Percentiles rank a stretch among this genome's conserved stretches.
Evolutionary conservation across 169 alveolate genomes (phyloP).

Genomic region (Eimeria sp.): DNA sequence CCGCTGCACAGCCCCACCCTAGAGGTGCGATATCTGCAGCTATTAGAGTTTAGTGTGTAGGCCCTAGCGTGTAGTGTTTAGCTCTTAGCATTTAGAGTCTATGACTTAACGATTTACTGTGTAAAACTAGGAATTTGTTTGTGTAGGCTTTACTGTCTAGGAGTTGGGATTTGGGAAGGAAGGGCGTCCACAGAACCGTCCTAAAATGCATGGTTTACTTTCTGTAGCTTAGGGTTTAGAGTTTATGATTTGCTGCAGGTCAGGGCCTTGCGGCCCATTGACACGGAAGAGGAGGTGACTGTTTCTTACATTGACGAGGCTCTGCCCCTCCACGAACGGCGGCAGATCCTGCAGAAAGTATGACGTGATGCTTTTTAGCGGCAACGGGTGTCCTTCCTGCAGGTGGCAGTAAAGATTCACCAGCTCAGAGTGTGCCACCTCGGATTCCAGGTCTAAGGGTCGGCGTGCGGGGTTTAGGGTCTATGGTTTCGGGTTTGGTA

Average conservation of each 20-base stretch:
- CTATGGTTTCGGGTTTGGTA: background rate
- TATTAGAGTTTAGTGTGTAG: background rate
- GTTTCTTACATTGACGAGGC: slow-evolving; percentile 86
- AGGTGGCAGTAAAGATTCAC: background rate
- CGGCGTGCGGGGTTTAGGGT: slow-evolving; percentile 12
- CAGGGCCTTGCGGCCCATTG: slow-evolving; percentile 83
- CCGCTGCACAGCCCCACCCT: background rate
- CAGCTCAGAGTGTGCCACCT: background rate
- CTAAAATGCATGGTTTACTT: background rate
- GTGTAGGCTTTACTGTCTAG: slow-evolving; percentile 1
- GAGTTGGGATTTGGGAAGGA: background rate
- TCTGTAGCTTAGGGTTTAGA: background rate
- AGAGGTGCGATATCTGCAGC: background rate
- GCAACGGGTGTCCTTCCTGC: background rate
- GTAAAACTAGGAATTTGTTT: too few species aligned
- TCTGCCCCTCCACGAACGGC: slow-evolving; percentile 82
- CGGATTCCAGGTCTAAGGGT: background rate
- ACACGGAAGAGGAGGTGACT: slow-evolving; percentile 81
- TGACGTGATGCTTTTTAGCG: background rate
- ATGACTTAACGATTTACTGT: background rate
- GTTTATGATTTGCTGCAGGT: slow-evolving; percentile 68
- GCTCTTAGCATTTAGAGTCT: background rate
- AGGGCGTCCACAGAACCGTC: background rate
- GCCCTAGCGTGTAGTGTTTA: background rate
- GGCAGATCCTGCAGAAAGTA: slow-evolving; percentile 73